These are phyloP conservation scores for Neofusicoccum cordaticola DNA, from an alignment of 2,329 filamentous ascomycete species.

Conservation along the genomic window DNA sequence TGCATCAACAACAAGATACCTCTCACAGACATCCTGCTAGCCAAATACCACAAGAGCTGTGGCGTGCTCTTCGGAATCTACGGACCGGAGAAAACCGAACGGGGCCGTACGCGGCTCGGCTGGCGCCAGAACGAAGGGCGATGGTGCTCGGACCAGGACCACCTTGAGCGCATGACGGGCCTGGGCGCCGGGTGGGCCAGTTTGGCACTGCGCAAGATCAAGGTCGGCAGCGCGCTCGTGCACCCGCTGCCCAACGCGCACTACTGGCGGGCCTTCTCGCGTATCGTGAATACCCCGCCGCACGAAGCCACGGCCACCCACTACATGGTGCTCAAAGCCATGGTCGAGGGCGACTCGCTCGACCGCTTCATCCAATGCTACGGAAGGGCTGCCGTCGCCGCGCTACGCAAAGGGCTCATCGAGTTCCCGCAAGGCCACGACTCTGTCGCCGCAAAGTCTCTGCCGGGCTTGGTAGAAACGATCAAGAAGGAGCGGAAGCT, in stretches of 20 bases:
- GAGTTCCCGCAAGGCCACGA: constrained; percentile 15
- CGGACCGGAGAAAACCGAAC: constrained; percentile 67
- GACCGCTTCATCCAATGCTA: constrained; percentile 77
- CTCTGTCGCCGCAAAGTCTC: constrained; percentile 6
- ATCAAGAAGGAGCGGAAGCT: constrained; percentile 4
- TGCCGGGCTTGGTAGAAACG: not conserved
- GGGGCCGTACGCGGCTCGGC: constrained; percentile 32
- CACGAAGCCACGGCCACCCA: constrained; percentile 48
- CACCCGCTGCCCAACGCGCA: constrained; percentile 66
- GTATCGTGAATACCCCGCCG: constrained; percentile 72
- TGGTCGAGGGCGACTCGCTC: constrained; percentile 60
- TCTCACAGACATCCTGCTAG: constrained; percentile 79
- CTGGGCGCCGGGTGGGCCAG: constrained; percentile 81
- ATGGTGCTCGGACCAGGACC: constrained; percentile 67
- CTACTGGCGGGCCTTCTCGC: constrained; percentile 78
- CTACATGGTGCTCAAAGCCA: constrained; percentile 49
- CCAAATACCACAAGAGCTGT: constrained; percentile 77
- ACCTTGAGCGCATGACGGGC: constrained; percentile 79
- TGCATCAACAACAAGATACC: constrained; percentile 48
- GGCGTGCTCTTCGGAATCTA: constrained; percentile 83
- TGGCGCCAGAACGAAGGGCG: constrained; percentile 30
- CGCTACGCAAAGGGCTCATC: constrained; percentile 46
- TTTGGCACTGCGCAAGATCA: constrained; percentile 69
- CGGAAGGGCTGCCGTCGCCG: constrained; percentile 70
- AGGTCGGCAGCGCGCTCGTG: constrained; percentile 49